phyloP scores from a whole-genome alignment of 306 rosid genomes.

The Myrica gale region DNA sequence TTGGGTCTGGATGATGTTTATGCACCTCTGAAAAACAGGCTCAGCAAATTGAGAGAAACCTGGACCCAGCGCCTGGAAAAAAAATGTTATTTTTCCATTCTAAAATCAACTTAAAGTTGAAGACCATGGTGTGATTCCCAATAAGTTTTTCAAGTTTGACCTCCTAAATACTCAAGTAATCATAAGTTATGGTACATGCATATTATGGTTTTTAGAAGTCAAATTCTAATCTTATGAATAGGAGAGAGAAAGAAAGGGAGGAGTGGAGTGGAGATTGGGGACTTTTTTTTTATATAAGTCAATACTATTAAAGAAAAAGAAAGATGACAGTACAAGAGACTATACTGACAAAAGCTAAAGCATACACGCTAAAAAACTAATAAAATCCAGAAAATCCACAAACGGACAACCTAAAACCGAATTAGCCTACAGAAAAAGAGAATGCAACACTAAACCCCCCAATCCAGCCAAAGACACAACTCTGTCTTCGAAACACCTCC shows the following conservation, averaged over 20 bases:
- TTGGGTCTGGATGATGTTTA: slow-evolving; percentile 87
- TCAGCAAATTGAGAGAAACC: slow-evolving; percentile 92
- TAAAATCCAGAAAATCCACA: too few relatives aligned
- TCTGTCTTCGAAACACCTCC: too few relatives aligned
- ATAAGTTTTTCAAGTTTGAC: background rate
- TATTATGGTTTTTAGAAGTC: background rate
- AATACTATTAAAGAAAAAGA: too few relatives aligned
- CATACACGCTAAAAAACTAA: too few relatives aligned
- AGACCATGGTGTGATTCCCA: background rate
- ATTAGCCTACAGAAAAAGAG: too few relatives aligned
- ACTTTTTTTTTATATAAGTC: too few relatives aligned
- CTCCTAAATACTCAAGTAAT: background rate
- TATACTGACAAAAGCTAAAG: too few relatives aligned
- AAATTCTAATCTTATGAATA: background rate
- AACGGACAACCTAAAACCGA: too few relatives aligned
- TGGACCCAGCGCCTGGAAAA: slow-evolving; percentile 79
- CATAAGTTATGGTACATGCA: background rate
- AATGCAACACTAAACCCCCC: too few relatives aligned
- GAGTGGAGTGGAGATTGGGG: background rate
- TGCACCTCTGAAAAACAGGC: slow-evolving; percentile 97
- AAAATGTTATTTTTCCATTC: slow-evolving; percentile 1
- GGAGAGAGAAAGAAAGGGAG: background rate
- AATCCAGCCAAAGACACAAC: too few relatives aligned
- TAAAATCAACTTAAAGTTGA: background rate
- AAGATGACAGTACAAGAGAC: too few relatives aligned